These are phyloP conservation scores for Sporothrix curviconia DNA, from an alignment of 2,329 filamentous ascomycete species.

Conservation along the genomic window DNA sequence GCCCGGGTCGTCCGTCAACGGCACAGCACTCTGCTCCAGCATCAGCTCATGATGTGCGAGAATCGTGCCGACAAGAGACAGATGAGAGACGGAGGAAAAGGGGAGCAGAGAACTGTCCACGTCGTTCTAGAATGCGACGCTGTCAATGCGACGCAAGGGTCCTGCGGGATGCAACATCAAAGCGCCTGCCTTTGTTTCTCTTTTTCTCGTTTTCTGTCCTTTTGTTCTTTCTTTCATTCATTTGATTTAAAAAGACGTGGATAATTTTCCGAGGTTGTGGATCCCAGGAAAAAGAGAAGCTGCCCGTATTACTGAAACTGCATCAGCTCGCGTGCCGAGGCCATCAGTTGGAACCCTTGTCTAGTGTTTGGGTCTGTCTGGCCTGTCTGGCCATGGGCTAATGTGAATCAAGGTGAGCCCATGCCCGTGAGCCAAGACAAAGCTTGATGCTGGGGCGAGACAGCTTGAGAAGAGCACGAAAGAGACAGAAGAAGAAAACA, in stretches of 20 bases:
- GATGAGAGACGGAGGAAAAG: neutral
- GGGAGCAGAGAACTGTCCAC: neutral
- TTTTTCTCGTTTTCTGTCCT: too few relatives aligned
- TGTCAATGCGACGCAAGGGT: neutral
- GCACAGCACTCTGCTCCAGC: neutral
- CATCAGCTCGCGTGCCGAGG: neutral
- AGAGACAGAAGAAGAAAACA: neutral
- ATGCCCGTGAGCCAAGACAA: neutral
- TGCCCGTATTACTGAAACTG: neutral
- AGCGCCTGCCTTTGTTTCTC: too few relatives aligned
- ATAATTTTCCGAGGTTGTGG: neutral
- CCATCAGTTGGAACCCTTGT: neutral
- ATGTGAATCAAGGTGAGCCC: neutral
- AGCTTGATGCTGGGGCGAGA: neutral
- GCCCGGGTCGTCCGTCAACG: too few relatives aligned
- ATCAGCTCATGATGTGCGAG: constrained; percentile 16
- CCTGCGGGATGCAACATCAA: too few relatives aligned
- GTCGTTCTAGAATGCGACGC: neutral
- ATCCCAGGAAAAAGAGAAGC: neutral
- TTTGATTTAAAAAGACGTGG: neutral
- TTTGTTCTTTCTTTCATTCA: too few relatives aligned
- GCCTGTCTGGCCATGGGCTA: neutral
- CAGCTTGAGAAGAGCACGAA: neutral
- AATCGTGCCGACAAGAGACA: constrained; percentile 17
- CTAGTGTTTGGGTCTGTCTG: neutral